These are phyloP conservation scores for Xylariaceae sp. DNA, from an alignment of 2,329 filamentous ascomycete species.

Conservation along the genomic window DNA sequence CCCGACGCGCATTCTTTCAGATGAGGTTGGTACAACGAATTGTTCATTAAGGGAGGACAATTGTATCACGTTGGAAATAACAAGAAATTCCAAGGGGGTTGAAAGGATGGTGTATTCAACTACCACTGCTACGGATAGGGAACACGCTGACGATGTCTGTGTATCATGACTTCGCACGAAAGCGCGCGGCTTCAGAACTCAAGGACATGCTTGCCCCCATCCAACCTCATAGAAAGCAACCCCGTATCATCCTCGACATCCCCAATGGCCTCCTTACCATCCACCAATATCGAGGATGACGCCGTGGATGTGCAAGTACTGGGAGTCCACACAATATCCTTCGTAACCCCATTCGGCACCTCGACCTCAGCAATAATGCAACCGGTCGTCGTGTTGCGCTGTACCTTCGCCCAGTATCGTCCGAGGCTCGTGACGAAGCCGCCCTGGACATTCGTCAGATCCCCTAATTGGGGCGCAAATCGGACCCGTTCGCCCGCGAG, in stretches of 20 bases:
- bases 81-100: no score
- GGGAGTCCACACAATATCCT: neutral
- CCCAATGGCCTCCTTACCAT: neutral
- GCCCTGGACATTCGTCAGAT: slow-evolving; percentile 36
- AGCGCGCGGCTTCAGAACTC: neutral
- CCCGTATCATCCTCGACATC: neutral
- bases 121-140: no score
- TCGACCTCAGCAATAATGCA: slow-evolving; percentile 4
- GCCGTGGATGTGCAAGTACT: neutral
- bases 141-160: no score
- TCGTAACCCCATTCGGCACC: neutral
- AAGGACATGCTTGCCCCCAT: slow-evolving; percentile 2
- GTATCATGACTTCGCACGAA: no score
- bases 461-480: slow-evolving; percentile 38
- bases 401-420: slow-evolving; percentile 23
- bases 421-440: slow-evolving; percentile 39
- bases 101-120: no score
- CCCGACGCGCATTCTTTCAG: no score
- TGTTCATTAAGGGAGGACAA: no score
- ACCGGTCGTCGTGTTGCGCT: neutral
- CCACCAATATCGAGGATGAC: neutral
- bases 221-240: neutral
- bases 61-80: no score
- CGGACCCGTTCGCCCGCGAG: slow-evolving; percentile 35
- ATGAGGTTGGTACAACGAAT: no score